phyloP scores from a whole-genome alignment of 805 yeast genomes.

The Saturnispora dispora region DNA sequence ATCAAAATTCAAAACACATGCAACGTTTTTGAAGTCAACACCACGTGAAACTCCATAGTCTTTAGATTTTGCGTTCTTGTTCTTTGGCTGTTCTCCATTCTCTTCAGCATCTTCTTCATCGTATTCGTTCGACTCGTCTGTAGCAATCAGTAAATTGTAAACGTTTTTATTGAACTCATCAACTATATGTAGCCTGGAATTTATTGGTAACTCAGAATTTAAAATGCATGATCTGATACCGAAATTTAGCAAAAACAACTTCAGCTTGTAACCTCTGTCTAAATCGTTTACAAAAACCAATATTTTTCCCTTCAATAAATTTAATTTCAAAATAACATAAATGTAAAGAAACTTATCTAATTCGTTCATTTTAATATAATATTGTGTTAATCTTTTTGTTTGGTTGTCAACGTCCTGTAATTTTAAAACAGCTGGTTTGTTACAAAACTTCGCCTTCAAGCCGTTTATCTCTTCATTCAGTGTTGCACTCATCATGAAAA shows the following conservation, averaged over 20 bases:
- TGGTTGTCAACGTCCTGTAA: slow-evolving; percentile 55
- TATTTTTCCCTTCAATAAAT: slow-evolving; percentile 83
- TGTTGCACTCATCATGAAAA: slow-evolving; percentile 95
- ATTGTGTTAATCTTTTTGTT: slow-evolving; percentile 64
- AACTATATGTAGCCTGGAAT: slow-evolving; percentile 88
- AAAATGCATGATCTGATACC: slow-evolving; percentile 84
- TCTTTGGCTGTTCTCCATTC: slow-evolving; percentile 31
- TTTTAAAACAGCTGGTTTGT: slow-evolving; percentile 72
- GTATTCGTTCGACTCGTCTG: slow-evolving; percentile 73
- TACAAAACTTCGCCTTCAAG: slow-evolving; percentile 70
- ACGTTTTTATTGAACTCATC: slow-evolving; percentile 90
- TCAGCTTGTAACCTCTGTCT: slow-evolving; percentile 90
- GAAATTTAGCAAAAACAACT: slow-evolving; percentile 86
- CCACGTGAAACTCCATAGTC: slow-evolving; percentile 97
- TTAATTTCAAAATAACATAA: slow-evolving; percentile 85
- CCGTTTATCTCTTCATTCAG: slow-evolving; percentile 76
- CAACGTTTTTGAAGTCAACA: slow-evolving; percentile 91
- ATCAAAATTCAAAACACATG: slow-evolving; percentile 93
- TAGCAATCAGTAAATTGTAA: slow-evolving; percentile 82
- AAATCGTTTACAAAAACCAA: slow-evolving; percentile 85
- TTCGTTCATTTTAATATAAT: slow-evolving; percentile 77
- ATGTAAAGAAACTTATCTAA: slow-evolving; percentile 85
- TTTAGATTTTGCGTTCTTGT: slow-evolving; percentile 27
- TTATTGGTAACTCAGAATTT: slow-evolving; percentile 86
- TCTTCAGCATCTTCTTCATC: slow-evolving; percentile 26